Evolutionary conservation across 352 stramenopile species (phyloP).

Genomic region (Achlya hypogyna): DNA sequence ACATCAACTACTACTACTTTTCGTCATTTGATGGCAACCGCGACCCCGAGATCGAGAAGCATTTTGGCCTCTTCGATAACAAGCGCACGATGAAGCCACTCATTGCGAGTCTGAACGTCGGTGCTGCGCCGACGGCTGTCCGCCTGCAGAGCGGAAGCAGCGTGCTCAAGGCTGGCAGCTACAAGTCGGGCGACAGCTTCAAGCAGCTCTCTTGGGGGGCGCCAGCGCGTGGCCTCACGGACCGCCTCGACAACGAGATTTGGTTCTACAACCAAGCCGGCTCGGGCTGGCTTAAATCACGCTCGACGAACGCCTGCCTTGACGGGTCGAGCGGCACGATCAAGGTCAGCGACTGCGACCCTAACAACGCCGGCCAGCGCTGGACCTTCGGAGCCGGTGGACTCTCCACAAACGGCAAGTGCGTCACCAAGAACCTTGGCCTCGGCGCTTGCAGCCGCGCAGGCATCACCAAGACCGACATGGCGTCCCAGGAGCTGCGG

Average conservation of each 20-base stretch:
- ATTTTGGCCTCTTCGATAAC: slow-evolving; percentile 59
- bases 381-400: slow-evolving; percentile 5
- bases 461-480: slow-evolving; percentile 23
- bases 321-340: background rate
- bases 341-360: slow-evolving; percentile 41
- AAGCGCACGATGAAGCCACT: slow-evolving; percentile 38
- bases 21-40: slow-evolving; percentile 35
- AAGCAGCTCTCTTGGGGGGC: background rate
- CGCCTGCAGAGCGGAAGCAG: background rate
- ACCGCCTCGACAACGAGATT: slow-evolving; percentile 24
- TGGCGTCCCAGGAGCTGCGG: slow-evolving; percentile 26
- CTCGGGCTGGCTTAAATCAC: background rate
- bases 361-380: slow-evolving; percentile 5
- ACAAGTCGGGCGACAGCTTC: slow-evolving; percentile 3
- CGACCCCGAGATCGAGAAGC: slow-evolving; percentile 40
- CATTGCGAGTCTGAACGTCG: background rate
- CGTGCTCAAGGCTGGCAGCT: slow-evolving; percentile 14
- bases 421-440: background rate
- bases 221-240: slow-evolving; percentile 19
- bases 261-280: slow-evolving; percentile 18
- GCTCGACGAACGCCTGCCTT: slow-evolving; percentile 14
- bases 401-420: background rate
- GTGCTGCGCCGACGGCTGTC: slow-evolving; percentile 6
- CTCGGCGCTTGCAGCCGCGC: background rate
- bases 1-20: slow-evolving; percentile 72